A percentile compares a stretch with the other conserved stretches of the same genome.
Evolutionary conservation across 208 protist species (phyloP).

Genomic region (Acanthamoeba triangularis): DNA sequence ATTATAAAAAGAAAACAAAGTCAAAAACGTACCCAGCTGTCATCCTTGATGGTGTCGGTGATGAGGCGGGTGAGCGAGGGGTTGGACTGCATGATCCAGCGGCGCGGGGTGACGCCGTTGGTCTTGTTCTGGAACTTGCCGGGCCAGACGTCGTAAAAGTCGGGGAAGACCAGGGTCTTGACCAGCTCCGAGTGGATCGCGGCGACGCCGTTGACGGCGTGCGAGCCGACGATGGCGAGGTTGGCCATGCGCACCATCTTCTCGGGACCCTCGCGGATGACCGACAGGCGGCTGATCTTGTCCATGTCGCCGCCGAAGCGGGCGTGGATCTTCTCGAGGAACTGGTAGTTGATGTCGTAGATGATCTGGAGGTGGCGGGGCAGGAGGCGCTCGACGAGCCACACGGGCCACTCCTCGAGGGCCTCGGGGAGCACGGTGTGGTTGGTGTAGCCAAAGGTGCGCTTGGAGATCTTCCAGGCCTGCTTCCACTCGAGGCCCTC

Average conservation of each 20-base stretch:
- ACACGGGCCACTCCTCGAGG: conserved; percentile 93
- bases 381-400: conserved; percentile 89
- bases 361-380: conserved; percentile 95
- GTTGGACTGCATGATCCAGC: conserved; percentile 94
- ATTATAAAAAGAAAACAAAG: too few relatives aligned
- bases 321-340: conserved; percentile 86
- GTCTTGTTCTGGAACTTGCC: conserved; percentile 94
- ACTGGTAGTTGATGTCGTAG: conserved; percentile 93
- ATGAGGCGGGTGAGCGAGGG: conserved; percentile 88
- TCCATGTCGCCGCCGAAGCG: conserved; percentile 80
- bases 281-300: conserved; percentile 79
- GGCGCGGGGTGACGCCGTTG: conserved; percentile 94
- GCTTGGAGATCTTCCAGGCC: conserved; percentile 90
- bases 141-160: conserved; percentile 91
- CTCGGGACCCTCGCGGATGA: conserved; percentile 91
- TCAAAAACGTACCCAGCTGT: conserved; percentile 79
- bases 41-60: conserved; percentile 84
- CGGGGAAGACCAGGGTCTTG: conserved; percentile 80
- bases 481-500: conserved; percentile 89
- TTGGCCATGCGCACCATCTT: conserved; percentile 90
- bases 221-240: conserved; percentile 92
- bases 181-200: conserved; percentile 93
- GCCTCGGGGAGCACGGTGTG: conserved; percentile 95
- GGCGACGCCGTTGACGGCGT: conserved; percentile 94
- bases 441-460: conserved; percentile 94